Percentiles rank a stretch among this genome's conserved stretches.
Conservation (phyloP, 2,329 filamentous ascomycete species). For the Clonostachys sp. region DNA sequence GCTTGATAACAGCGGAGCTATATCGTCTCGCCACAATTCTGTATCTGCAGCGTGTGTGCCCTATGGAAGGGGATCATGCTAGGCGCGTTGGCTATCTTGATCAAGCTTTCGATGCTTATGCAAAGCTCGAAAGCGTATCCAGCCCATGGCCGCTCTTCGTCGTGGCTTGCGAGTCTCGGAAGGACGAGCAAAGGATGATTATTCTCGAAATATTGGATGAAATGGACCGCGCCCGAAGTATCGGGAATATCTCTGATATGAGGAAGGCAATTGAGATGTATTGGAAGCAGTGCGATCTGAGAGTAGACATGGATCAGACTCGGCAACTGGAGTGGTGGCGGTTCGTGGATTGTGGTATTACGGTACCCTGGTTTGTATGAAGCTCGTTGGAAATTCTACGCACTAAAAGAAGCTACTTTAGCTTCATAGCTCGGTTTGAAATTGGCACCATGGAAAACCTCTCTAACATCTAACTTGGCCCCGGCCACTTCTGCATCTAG, state of each 20-base stretch:
- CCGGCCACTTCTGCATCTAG: too few species aligned
- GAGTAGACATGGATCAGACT: constrained; percentile 3
- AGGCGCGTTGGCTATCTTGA: constrained; percentile 15
- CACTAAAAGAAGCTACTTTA: too few species aligned
- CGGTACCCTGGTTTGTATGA: too few species aligned
- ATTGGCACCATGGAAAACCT: too few species aligned
- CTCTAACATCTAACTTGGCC: too few species aligned
- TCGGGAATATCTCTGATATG: constrained; percentile 39
- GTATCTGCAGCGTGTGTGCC: constrained; percentile 30
- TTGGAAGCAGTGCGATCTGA: constrained; percentile 40
- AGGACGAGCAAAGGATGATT: constrained; percentile 31
- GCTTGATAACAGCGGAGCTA: constrained; percentile 39
- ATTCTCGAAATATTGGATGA: constrained; percentile 32
- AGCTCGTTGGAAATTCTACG: too few species aligned
- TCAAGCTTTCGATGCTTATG: constrained; percentile 27
- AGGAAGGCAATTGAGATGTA: constrained; percentile 34
- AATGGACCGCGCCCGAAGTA: constrained; percentile 34
- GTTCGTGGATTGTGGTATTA: too few species aligned
- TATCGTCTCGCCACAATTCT: constrained; percentile 42
- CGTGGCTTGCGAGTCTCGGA: constrained; percentile 35
- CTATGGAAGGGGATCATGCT: constrained; percentile 7
- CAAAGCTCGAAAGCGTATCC: constrained; percentile 32
- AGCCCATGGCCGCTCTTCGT: constrained; percentile 45
- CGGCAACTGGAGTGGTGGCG: too few species aligned
- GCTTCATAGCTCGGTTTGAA: too few species aligned